Conservation (phyloP, 164 flowering plant genomes). For the Macadamia integrifolia region DNA sequence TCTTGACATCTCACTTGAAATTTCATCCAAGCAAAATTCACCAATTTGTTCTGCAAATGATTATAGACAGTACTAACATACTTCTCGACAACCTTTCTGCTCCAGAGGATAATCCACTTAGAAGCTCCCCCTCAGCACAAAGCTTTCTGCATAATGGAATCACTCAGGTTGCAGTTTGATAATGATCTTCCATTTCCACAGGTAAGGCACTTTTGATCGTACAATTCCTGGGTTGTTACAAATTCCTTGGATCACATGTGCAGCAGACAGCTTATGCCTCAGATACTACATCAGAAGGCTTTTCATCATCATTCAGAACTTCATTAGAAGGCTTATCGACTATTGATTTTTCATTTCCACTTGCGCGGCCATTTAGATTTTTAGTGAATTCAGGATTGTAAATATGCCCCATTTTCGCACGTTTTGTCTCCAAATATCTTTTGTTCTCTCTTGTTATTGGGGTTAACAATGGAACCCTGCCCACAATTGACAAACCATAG, state of each 20-base stretch:
- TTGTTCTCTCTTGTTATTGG: constrained; percentile 73
- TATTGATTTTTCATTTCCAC: constrained; percentile 20
- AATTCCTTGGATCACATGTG: not conserved
- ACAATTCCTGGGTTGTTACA: too few relatives aligned
- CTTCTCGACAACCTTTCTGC: too few relatives aligned
- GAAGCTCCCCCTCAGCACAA: too few relatives aligned
- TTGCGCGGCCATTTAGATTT: constrained; percentile 15
- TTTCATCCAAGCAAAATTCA: too few relatives aligned
- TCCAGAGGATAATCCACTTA: too few relatives aligned
- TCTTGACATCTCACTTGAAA: too few relatives aligned
- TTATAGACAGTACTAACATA: too few relatives aligned
- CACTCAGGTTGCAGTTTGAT: too few relatives aligned
- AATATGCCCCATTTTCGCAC: constrained; percentile 85
- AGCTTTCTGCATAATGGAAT: too few relatives aligned
- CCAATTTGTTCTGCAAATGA: too few relatives aligned
- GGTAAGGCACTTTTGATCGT: too few relatives aligned
- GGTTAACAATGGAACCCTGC: constrained; percentile 72
- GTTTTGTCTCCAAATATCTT: constrained; percentile 90
- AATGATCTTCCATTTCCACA: too few relatives aligned
- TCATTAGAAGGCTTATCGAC: constrained; percentile 6
- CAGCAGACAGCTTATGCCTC: not conserved
- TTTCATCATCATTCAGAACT: not conserved
- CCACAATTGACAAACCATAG: constrained; percentile 70
- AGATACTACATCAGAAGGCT: constrained; percentile 11
- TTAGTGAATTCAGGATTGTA: constrained; percentile 50